Conservation (phyloP, 2,329 filamentous ascomycete species). For the Diaporthe ampelina region DNA sequence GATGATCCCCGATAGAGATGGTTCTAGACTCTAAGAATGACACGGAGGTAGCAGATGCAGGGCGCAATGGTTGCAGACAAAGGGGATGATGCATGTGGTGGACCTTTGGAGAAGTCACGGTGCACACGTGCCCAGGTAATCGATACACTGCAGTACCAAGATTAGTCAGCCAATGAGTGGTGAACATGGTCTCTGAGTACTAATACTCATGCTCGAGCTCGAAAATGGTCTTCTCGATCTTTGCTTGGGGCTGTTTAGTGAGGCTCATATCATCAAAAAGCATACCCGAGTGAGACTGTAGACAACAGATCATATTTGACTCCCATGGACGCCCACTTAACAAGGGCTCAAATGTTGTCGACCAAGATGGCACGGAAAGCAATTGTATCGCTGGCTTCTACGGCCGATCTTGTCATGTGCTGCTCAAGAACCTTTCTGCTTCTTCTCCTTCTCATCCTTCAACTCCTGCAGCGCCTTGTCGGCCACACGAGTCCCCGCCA, state of each 20-base stretch:
- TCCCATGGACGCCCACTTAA: not conserved
- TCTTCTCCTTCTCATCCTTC: constrained; percentile 40
- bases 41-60: not conserved
- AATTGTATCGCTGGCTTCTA: too few relatives aligned
- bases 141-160: not conserved
- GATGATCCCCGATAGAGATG: not conserved
- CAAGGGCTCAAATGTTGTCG: not conserved
- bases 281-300: too few relatives aligned
- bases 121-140: not conserved
- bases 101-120: not conserved
- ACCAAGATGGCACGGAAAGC: too few relatives aligned
- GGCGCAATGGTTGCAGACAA: not conserved
- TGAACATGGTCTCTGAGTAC: too few relatives aligned
- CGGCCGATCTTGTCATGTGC: not conserved
- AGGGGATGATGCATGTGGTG: not conserved
- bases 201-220: too few relatives aligned
- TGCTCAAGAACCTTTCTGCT: not conserved
- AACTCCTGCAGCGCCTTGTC: constrained; percentile 47
- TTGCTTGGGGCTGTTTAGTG: too few relatives aligned
- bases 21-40: not conserved
- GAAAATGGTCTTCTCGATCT: not conserved
- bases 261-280: too few relatives aligned
- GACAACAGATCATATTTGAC: too few relatives aligned
- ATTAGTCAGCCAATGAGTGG: not conserved
- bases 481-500: constrained; percentile 52